A percentile compares a stretch with the other conserved stretches of the same genome.
Evolutionary conservation across 1,139 yeast species (phyloP).

Genomic region (Saccharomyces hybrid): DNA sequence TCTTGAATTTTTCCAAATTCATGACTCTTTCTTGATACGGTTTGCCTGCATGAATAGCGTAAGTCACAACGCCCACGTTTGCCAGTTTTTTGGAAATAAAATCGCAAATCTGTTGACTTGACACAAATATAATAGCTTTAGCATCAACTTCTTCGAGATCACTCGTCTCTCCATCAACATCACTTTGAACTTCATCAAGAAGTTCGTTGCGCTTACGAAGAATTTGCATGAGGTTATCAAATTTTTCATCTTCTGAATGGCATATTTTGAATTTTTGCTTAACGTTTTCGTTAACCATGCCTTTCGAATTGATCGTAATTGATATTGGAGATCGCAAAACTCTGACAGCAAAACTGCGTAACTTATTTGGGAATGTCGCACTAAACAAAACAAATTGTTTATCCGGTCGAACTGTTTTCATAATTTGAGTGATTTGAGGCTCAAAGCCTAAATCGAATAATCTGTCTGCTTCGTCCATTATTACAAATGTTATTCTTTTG

Average conservation of each 20-base stretch:
- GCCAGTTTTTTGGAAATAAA: conserved; percentile 50
- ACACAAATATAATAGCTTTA: conserved; percentile 75
- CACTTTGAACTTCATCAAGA: conserved; percentile 10
- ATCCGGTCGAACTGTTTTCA: conserved; percentile 75
- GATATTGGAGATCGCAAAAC: conserved; percentile 60
- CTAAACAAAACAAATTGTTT: conserved; percentile 89
- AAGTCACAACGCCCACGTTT: conserved; percentile 50
- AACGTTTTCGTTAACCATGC: conserved; percentile 78
- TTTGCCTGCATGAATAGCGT: conserved; percentile 87
- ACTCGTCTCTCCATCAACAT: conserved; percentile 26
- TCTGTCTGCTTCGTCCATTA: conserved; percentile 93
- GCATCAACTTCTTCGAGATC: conserved; percentile 31
- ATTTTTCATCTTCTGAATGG: conserved; percentile 44
- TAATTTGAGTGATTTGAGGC: conserved; percentile 84
- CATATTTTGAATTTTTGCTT: conserved; percentile 63
- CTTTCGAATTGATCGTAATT: conserved; percentile 74
- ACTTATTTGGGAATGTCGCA: conserved; percentile 83
- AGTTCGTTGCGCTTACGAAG: conserved; percentile 37
- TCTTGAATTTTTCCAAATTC: conserved; percentile 67
- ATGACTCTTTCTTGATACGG: conserved; percentile 77
- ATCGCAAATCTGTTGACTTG: conserved; percentile 80
- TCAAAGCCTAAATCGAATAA: conserved; percentile 98
- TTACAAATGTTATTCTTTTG: conserved; percentile 66
- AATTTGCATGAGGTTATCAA: conserved; percentile 46
- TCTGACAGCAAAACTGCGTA: conserved; percentile 67